Percentiles rank a stretch among this genome's conserved stretches.
Evolutionary conservation across 768 basidiomycete species (phyloP).

Genomic region (Lentinula sp.): DNA sequence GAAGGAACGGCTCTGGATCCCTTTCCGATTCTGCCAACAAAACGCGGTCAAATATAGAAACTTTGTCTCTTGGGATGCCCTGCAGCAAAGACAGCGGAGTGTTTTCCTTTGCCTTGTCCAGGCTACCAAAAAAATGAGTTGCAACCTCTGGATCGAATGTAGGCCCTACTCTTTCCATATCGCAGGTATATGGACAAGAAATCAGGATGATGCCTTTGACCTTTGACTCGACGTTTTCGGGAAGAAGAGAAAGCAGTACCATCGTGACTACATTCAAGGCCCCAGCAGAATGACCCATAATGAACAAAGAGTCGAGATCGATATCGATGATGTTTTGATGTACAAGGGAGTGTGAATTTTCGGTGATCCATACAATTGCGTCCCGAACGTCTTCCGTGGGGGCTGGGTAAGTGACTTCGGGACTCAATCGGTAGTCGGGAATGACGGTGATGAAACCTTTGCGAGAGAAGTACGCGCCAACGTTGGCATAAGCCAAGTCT

Average conservation of each 20-base stretch:
- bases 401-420: slow-evolving; percentile 48
- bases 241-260: slow-evolving; percentile 31
- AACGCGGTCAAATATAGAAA: slow-evolving; percentile 38
- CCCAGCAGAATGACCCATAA: slow-evolving; percentile 63
- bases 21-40: slow-evolving; percentile 45
- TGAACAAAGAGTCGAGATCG: slow-evolving; percentile 35
- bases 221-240: slow-evolving; percentile 21
- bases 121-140: slow-evolving; percentile 31
- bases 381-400: slow-evolving; percentile 54
- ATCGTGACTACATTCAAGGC: slow-evolving; percentile 43
- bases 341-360: slow-evolving; percentile 26
- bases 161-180: slow-evolving; percentile 16
- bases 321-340: slow-evolving; percentile 24
- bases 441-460: slow-evolving; percentile 58
- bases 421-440: slow-evolving; percentile 63
- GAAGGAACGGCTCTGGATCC: slow-evolving; percentile 43
- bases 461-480: slow-evolving; percentile 58
- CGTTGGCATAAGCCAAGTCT: slow-evolving; percentile 47
- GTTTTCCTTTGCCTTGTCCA: slow-evolving; percentile 28
- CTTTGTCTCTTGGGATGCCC: slow-evolving; percentile 24
- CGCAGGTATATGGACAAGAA: slow-evolving; percentile 38
- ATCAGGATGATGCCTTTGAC: slow-evolving; percentile 42
- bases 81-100: slow-evolving; percentile 36
- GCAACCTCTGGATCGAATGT: slow-evolving; percentile 22
- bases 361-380: slow-evolving; percentile 47